Conservation (phyloP, 331 rosid species). For the Quercus tomentella region DNA sequence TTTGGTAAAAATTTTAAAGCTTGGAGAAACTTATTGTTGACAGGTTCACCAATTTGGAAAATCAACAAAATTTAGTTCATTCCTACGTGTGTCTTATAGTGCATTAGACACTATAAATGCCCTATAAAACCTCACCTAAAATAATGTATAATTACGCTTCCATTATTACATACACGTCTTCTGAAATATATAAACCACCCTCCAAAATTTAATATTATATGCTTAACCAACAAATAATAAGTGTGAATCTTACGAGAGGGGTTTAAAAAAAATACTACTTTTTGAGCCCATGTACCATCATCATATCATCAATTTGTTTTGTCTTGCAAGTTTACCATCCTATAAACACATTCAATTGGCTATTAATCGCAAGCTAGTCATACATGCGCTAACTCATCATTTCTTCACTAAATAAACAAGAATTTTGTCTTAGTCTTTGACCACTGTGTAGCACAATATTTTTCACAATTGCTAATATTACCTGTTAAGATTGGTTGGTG, state of each 20-base stretch:
- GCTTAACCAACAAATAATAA: background rate
- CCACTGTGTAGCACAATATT: no score
- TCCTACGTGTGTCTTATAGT: background rate
- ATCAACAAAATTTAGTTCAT: background rate
- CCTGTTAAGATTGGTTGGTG: no score
- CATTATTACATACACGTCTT: no score
- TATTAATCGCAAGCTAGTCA: conserved; percentile 2
- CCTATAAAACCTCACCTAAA: background rate
- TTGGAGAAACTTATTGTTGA: background rate
- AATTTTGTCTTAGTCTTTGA: background rate
- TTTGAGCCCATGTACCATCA: background rate
- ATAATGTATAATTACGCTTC: no score
- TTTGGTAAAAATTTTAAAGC: background rate
- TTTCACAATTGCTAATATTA: no score
- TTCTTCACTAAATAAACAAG: conserved; percentile 1
- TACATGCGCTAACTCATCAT: background rate
- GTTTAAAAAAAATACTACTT: background rate
- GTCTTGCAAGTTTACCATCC: conserved; percentile 22
- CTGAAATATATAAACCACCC: background rate
- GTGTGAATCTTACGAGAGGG: background rate
- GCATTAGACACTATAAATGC: background rate
- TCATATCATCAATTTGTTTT: conserved; percentile 10
- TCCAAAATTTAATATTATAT: background rate
- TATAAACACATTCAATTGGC: conserved; percentile 22
- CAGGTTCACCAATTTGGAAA: background rate